Evolutionary conservation across 208 protist genomes (phyloP), one percentile per base, ranked within the genome.

Genomic region (Naegleria fowleri): DNA sequence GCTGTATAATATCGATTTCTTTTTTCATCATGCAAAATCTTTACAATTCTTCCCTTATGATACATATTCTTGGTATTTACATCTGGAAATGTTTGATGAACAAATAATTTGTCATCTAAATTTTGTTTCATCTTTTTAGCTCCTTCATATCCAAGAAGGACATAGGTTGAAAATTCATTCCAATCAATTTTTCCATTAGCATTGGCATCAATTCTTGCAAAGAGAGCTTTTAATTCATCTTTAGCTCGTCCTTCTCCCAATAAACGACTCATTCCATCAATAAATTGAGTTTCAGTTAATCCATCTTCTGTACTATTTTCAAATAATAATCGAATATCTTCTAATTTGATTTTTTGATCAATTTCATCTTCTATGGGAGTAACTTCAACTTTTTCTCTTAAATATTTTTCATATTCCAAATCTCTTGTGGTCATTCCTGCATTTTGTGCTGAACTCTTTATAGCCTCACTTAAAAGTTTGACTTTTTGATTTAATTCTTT

Each of bases 151-250:
- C 90, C 91, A 7, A 92, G 19, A 67, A 93, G 36, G 3, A 93
- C 25, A 52, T 93, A 93, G 36, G 55, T 92, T 29, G 36, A 75
- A 55, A 93, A 93, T 90, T 93, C 92, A 85, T 93, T 91, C 91
- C 91, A 93, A 85, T 93, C 92, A 16, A 93, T 90, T 38, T 6
- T 33, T 41, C 92, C 92, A 76, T 93, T 93, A 15, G 92, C 90
- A 89, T 93, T 92, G 38, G 41, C 48, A 85, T 93, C 92, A 58
- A 93, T 92, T 11, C 22, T 84, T 29, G 55, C 39, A 87, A 93
- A 93, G 3, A 91, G 89, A 22, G 92, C 39, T 79, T 33, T 36
- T 36, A 92, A 43, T 7, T 92, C 67, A 19, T 92, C 40, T 41
- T 48, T 40, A 25, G 33, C 89, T 29, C 48, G 6, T 38, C n/a